Evolutionary conservation across 768 basidiomycete species (phyloP), one percentile per base, ranked within the genome.

Genomic region (Butyriboletus loyo): DNA sequence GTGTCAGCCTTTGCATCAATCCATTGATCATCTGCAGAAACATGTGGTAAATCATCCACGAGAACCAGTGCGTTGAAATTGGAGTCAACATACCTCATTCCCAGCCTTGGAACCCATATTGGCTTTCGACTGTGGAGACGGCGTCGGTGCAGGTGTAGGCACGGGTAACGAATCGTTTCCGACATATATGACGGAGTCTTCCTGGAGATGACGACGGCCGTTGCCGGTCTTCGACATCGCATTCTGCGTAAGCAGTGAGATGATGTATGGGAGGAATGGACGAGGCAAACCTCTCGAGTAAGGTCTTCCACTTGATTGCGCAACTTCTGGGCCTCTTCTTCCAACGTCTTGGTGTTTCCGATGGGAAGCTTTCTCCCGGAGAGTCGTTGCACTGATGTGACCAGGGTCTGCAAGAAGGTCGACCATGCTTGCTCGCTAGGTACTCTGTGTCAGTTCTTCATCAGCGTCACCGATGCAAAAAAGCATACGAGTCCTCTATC

Each of bases 1-100:
- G 80, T 4, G 87, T 81, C 15, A 95, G 75, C 10, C 89, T 83
- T 61, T 92, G 89, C 9, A 92, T 82, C 19, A 95, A 64, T 2
- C 88, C 89, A 55, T 83, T 79, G 51, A 87, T 77, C 56, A 79
- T 84, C 80, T 87, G 21, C 6, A 4, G 13, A 50, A 24, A 42
- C 5, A 25, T 13, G 22, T 7, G 15, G 17, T 52, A 32, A 49
- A 37, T 35, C 17, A 43, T 37, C 11, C 1, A 24, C 24, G 5
- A 24, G 21, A 44, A 35, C n/a, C n/a, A 22, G 19, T n/a, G 14
- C 21, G 40, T 43, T 2, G 13, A 42, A 22, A 41, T 9, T 13
- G 0, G 15, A 27, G 0, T n/a, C 14, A 25, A 55, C 72, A 45
- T 60, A 81, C 87, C 75, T 88, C 88, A 21, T 74, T 68, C 25